phyloP scores from a whole-genome alignment of 352 stramenopile genomes.

The Pythium brachiatum region DNA sequence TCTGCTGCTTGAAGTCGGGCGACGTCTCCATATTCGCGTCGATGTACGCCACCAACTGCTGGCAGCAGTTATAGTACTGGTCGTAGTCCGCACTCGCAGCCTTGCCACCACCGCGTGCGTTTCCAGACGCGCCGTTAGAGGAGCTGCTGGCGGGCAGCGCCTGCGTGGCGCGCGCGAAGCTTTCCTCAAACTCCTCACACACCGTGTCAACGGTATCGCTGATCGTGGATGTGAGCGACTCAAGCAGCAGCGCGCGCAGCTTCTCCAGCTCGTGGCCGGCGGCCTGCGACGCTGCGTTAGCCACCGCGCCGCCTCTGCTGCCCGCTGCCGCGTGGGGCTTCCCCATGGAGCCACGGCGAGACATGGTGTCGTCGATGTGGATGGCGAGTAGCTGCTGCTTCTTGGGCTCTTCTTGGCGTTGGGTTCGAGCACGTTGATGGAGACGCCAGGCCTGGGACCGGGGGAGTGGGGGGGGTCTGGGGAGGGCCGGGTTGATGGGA shows the following conservation, averaged over 20 bases:
- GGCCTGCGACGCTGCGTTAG: not conserved
- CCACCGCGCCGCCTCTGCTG: not conserved
- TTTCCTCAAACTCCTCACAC: slow-evolving; percentile 43
- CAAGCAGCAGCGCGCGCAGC: slow-evolving; percentile 37
- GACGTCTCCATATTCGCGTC: slow-evolving; percentile 59
- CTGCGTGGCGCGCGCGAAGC: slow-evolving; percentile 15
- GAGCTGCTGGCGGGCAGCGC: slow-evolving; percentile 15
- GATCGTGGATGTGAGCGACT: slow-evolving; percentile 45
- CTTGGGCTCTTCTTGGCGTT: not conserved
- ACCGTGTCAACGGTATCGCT: slow-evolving; percentile 48
- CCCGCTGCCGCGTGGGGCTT: not conserved
- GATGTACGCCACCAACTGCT: slow-evolving; percentile 62
- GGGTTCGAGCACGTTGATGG: not conserved
- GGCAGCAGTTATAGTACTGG: slow-evolving; percentile 53
- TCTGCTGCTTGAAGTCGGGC: slow-evolving; percentile 49
- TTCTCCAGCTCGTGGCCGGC: slow-evolving; percentile 21
- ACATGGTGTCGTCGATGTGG: not conserved
- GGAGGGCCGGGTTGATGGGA: not conserved
- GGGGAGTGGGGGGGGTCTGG: not conserved
- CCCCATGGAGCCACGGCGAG: not conserved
- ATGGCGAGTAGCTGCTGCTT: not conserved
- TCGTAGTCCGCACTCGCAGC: slow-evolving; percentile 42
- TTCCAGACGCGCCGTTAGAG: not conserved
- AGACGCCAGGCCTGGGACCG: not conserved
- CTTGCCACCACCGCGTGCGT: not conserved